Base-by-base conservation (phyloP, 2,329 filamentous ascomycete species). In the Verticillium nubilum region DNA sequence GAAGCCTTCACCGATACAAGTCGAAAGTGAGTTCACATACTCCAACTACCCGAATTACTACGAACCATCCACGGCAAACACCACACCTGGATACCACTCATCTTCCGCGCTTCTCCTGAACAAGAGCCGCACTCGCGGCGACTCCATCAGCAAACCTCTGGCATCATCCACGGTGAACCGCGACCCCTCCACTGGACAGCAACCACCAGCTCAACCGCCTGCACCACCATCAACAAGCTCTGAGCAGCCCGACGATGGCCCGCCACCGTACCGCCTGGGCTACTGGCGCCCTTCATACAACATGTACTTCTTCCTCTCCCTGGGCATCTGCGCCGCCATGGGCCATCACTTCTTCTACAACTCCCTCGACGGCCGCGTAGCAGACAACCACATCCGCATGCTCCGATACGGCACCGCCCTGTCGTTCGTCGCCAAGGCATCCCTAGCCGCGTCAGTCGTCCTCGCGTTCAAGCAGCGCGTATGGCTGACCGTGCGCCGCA, bases 331-430 rank as follows among this genome's bases (percentile, higher is more conserved):
- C 50, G 72, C 69, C 50, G 70, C 74, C 6, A 54, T 72, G 5
- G 68, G 69, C 23, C 73, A 75, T 61, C 73, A 76, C 59, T 58
- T 69, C 54, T 76, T 74, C 63, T 75, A 76, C 62, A 59, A 59
- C 7, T 60, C 63, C 4, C 62, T 75, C 7, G 33, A 73, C 59
- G 72, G 68, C 15, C 65, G 63, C n/a, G 62, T 65, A 12, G 72
- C 72, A 6, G 63, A 62, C 55, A 64, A 71, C 28, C 73, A 75
- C 58, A 58, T 74, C 10, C 60, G 65, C 15, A 74, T 73, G 70
- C 66, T 73, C 23, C 69, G 73, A 10, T 71, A 72, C 56, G 73
- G 73, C 2, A 69, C 72, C 0, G 67, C 71, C 0, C 62, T 76
- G n/a, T 69, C 73, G 0, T 74, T 74, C 54, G 69, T 71, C 19